Conservation (phyloP, 1,139 yeast genomes). For the Sugiyamaella novakii region DNA sequence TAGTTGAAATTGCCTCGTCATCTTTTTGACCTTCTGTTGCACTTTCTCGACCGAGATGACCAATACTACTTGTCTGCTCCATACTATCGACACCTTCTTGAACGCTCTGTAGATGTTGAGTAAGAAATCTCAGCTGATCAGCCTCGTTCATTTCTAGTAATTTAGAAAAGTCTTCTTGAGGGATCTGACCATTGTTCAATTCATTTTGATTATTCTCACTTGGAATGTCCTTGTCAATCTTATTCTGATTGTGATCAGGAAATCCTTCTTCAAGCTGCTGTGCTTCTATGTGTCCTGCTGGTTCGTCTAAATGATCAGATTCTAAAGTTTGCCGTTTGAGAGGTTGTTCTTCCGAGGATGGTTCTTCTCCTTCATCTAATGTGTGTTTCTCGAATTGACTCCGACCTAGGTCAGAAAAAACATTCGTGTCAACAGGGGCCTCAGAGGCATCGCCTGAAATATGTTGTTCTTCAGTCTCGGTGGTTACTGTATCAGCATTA, state of each 20-base stretch:
- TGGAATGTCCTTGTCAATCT: background rate
- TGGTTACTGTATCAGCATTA: background rate
- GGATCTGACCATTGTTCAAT: background rate
- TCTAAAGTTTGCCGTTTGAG: constrained; percentile 5
- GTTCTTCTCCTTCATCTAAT: background rate
- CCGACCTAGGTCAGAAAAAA: background rate
- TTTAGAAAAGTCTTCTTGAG: constrained; percentile 15
- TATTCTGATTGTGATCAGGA: background rate
- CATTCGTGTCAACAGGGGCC: background rate
- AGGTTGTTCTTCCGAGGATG: background rate
- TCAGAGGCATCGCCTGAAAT: background rate
- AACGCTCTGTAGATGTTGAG: constrained; percentile 12
- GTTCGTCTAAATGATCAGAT: background rate
- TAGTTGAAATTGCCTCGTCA: background rate
- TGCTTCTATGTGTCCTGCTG: background rate
- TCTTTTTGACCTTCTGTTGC: background rate
- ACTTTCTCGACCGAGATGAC: background rate
- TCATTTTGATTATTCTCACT: background rate
- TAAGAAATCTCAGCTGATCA: constrained; percentile 12
- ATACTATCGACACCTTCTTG: constrained; percentile 1
- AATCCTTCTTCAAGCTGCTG: background rate
- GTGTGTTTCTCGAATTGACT: constrained; percentile 4
- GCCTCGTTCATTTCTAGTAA: constrained; percentile 16
- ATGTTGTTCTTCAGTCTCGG: background rate
- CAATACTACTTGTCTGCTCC: background rate